Conservation (phyloP, 1,139 yeast genomes). For the Kurtzmaniella quercitrusa region DNA sequence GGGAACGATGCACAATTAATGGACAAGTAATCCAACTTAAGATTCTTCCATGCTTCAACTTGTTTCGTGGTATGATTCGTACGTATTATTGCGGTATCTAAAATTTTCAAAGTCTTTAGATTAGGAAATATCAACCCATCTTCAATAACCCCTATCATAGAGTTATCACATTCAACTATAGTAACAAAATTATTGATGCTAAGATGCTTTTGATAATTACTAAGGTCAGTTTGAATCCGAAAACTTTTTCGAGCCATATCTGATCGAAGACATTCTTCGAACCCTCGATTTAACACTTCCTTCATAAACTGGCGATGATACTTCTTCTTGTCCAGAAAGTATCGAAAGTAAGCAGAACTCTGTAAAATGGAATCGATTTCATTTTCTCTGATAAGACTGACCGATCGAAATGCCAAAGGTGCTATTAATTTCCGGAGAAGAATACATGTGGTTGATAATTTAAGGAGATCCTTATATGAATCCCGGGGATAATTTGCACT, state of each 20-base stretch:
- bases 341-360: slow-evolving; percentile 18
- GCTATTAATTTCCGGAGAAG: slow-evolving; percentile 20
- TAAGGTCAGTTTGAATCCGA: slow-evolving; percentile 14
- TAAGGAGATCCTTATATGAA: slow-evolving; percentile 13
- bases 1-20: slow-evolving; percentile 17
- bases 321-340: slow-evolving; percentile 19
- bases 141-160: slow-evolving; percentile 13
- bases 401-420: slow-evolving; percentile 15
- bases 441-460: slow-evolving; percentile 24
- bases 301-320: slow-evolving; percentile 19
- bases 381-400: slow-evolving; percentile 25
- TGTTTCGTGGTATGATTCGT: background rate
- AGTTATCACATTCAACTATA: slow-evolving; percentile 25
- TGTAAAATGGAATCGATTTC: slow-evolving; percentile 26
- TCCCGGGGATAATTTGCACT: background rate
- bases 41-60: slow-evolving; percentile 11
- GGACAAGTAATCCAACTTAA: slow-evolving; percentile 13
- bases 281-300: slow-evolving; percentile 17
- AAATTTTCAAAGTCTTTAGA: slow-evolving; percentile 17
- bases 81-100: slow-evolving; percentile 10
- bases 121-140: slow-evolving; percentile 15
- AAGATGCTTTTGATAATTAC: slow-evolving; percentile 16
- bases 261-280: slow-evolving; percentile 16
- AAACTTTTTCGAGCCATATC: slow-evolving; percentile 21
- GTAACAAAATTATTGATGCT: slow-evolving; percentile 19